Conservation (phyloP, 257 asterid species). For the Solanum chmielewskii region DNA sequence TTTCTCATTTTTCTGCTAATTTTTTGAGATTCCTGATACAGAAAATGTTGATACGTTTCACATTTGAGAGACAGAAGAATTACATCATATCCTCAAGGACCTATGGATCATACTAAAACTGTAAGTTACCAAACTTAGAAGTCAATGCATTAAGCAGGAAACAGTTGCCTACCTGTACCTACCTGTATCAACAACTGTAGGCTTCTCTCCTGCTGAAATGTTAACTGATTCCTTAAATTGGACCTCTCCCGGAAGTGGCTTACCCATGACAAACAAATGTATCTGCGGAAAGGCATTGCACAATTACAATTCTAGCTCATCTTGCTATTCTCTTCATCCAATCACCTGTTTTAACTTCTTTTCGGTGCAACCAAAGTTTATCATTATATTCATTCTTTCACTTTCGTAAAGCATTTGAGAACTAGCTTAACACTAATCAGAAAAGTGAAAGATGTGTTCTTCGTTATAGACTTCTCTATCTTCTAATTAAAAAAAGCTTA, state of each 20-base stretch:
- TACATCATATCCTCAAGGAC: not conserved
- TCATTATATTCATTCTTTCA: not conserved
- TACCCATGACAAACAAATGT: slow-evolving; percentile 26
- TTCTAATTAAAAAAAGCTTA: not conserved
- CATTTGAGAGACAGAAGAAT: not conserved
- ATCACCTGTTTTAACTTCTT: not conserved
- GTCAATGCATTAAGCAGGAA: not conserved
- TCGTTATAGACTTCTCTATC: not conserved
- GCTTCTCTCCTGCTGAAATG: slow-evolving; percentile 17
- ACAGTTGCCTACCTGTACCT: slow-evolving; percentile 12
- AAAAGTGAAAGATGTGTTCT: not conserved
- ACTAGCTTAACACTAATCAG: not conserved
- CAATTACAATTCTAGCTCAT: not conserved
- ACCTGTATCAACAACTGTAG: slow-evolving; percentile 25
- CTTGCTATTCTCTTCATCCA: not conserved
- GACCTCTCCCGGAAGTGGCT: slow-evolving; percentile 11
- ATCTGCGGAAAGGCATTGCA: slow-evolving; percentile 8
- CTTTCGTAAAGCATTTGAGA: not conserved
- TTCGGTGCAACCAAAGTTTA: not conserved
- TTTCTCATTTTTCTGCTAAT: not conserved
- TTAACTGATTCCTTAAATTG: slow-evolving; percentile 22
- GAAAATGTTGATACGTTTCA: not conserved
- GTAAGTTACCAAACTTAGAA: not conserved
- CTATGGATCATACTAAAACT: not conserved
- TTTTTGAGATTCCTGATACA: not conserved